phyloP scores from a whole-genome alignment of 2,329 filamentous ascomycete species.

The Pestalotiopsis sp. region DNA sequence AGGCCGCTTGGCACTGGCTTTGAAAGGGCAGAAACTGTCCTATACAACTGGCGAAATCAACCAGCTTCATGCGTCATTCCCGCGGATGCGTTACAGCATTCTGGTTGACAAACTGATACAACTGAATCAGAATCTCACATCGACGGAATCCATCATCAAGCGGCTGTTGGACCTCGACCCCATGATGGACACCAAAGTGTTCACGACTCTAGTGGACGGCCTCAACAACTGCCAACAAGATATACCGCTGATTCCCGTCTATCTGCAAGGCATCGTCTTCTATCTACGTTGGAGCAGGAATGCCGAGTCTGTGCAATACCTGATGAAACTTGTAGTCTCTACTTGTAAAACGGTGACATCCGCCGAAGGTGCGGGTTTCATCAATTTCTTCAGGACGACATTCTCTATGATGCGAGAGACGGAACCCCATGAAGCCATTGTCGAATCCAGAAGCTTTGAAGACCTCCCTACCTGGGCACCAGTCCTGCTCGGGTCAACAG shows the following conservation, averaged over 20 bases:
- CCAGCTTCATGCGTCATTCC: slow-evolving; percentile 47
- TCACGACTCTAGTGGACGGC: slow-evolving; percentile 53
- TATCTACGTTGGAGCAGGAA: slow-evolving; percentile 52
- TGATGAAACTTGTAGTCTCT: slow-evolving; percentile 45
- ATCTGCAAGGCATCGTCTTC: slow-evolving; percentile 56
- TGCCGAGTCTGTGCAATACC: slow-evolving; percentile 34
- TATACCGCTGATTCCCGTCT: slow-evolving; percentile 53
- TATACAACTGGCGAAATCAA: slow-evolving; percentile 51
- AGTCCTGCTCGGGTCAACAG: slow-evolving; percentile 49
- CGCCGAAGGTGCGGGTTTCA: slow-evolving; percentile 50
- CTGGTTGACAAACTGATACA: slow-evolving; percentile 69
- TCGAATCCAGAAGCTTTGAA: slow-evolving; percentile 28
- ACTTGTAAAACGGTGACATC: slow-evolving; percentile 50
- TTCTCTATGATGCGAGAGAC: slow-evolving; percentile 19
- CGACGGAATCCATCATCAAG: slow-evolving; percentile 59
- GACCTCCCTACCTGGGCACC: slow-evolving; percentile 53
- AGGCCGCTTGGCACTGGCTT: slow-evolving; percentile 39
- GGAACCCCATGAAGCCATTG: no score
- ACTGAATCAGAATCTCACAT: slow-evolving; percentile 58
- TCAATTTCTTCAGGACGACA: slow-evolving; percentile 44
- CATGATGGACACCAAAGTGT: slow-evolving; percentile 54
- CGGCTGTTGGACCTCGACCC: slow-evolving; percentile 57
- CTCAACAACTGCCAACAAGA: slow-evolving; percentile 52
- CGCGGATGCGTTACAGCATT: slow-evolving; percentile 43
- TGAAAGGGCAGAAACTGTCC: slow-evolving; percentile 39